Conservation (phyloP, 768 basidiomycete species). For the Leccinum fibrillosum region DNA sequence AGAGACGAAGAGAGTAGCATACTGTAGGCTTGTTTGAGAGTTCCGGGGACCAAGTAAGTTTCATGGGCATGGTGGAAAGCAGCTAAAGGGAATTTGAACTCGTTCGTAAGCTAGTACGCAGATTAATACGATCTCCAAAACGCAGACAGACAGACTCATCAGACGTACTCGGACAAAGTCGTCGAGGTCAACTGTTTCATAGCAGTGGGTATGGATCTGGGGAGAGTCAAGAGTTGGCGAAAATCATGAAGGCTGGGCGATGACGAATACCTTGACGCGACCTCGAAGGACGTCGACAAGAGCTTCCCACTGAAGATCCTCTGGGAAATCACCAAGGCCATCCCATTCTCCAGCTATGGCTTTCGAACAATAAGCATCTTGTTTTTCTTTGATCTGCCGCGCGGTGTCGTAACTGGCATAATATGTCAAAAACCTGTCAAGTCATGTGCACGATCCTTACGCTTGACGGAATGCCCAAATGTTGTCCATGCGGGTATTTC, state of each 20-base stretch:
- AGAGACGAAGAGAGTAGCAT: not conserved
- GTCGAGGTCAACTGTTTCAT: conserved; percentile 65
- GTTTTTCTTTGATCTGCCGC: conserved; percentile 47
- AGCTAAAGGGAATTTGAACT: conserved; percentile 81
- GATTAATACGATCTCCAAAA: conserved; percentile 2
- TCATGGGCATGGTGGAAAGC: conserved; percentile 89
- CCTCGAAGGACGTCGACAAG: conserved; percentile 83
- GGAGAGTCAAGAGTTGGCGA: not conserved
- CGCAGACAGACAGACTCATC: not conserved
- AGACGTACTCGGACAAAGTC: conserved; percentile 58
- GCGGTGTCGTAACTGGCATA: conserved; percentile 48
- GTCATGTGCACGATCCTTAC: conserved; percentile 19
- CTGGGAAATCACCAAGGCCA: conserved; percentile 57
- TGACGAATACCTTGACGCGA: conserved; percentile 59
- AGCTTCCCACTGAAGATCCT: conserved; percentile 69
- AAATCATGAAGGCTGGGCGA: not conserved
- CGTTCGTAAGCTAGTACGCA: conserved; percentile 68
- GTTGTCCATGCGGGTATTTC: conserved; percentile 43
- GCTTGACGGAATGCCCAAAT: conserved; percentile 54
- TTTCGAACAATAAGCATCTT: conserved; percentile 52
- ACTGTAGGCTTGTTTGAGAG: conserved; percentile 69
- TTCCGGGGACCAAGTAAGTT: conserved; percentile 82
- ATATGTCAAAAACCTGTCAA: not conserved
- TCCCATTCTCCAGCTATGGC: conserved; percentile 40
- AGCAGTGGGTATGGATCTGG: conserved; percentile 41